Evolutionary conservation across 768 basidiomycete genomes (phyloP).

Genomic region (Naganishia onofrii): DNA sequence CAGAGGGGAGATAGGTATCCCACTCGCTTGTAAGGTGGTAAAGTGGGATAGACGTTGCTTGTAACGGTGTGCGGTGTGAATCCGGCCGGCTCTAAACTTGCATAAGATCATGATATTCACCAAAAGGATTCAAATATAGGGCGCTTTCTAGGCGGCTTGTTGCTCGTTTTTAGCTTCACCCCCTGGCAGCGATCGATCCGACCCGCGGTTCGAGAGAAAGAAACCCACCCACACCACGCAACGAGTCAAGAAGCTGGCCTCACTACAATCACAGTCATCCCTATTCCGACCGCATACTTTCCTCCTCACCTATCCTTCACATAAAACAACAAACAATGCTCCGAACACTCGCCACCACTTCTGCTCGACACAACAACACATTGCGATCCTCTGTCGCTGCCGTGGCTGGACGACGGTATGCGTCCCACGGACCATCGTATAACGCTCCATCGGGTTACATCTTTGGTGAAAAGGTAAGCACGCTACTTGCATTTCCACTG

Average conservation of each 20-base stretch:
- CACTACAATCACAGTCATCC: background rate
- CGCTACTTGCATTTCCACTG: too few relatives aligned
- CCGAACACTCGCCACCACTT: constrained; percentile 6
- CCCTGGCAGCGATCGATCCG: background rate
- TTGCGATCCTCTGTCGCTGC: background rate
- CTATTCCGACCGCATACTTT: background rate
- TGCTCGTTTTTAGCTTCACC: too few relatives aligned
- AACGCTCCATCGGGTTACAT: constrained; percentile 85
- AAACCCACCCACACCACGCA: background rate
- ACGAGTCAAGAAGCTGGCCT: background rate
- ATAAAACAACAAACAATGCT: constrained; percentile 21
- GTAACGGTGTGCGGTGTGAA: too few relatives aligned
- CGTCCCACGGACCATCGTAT: constrained; percentile 63
- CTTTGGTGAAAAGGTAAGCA: constrained; percentile 82
- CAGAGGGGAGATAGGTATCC: too few relatives aligned
- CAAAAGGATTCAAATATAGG: too few relatives aligned
- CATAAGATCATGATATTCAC: too few relatives aligned
- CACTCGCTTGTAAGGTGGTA: too few relatives aligned
- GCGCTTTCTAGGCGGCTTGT: too few relatives aligned
- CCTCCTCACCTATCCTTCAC: background rate
- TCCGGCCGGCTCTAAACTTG: too few relatives aligned
- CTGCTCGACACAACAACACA: background rate
- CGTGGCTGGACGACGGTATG: constrained; percentile 5
- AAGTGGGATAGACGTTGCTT: too few relatives aligned
- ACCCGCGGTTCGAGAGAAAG: background rate